Evolutionary conservation across 345 rosid species (phyloP), one percentile per base, ranked within the genome.

Genomic region (Gossypium raimondii): DNA sequence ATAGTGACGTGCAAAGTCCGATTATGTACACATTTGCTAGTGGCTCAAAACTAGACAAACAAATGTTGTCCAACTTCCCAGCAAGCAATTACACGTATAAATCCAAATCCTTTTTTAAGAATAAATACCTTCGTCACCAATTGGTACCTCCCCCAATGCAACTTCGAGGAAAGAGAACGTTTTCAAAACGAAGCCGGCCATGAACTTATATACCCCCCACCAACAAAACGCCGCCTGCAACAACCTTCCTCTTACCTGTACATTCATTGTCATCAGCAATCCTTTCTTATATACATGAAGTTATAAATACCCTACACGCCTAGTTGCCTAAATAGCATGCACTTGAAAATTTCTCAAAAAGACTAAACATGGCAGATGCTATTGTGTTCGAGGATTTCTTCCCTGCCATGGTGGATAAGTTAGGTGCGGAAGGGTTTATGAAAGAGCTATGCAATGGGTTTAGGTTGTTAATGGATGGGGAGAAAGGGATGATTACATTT

Each of bases 401-500:
- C 74, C 89, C 90, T 6, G 79, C 87, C 17, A 89, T 89, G 93
- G 81, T 85, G 60, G 88, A 84, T 75, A 81, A 73, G 67, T 24
- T 89, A 2, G 93, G 93, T 0, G 78, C 86, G 0, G 87, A 86
- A 0, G 93, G 93, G 58, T 82, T 89, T 58, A 89, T 89, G 87
- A 75, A 78, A 62, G 90, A 89, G 86, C 68, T 89, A 18, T 61
- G 52, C 10, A 87, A 83, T 7, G 93, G 93, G 73, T 89, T 89
- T 72, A 79, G 81, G 9, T 47, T 89, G 81, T 18, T 89, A 82
- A 82, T 76, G 82, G 93, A 89, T 16, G 75, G 58, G 4, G 80
- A 82, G 41, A 85, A 80, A 18, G 90, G 85, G 0, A 62, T 78
- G 79, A 89, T 89, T 59, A 89, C 90, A 0, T 47, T 80, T 6